A percentile compares a stretch with the other conserved stretches of the same genome.
Conservation (phyloP, 2,329 filamentous ascomycete species). For the Pyrenochaeta sp. region DNA sequence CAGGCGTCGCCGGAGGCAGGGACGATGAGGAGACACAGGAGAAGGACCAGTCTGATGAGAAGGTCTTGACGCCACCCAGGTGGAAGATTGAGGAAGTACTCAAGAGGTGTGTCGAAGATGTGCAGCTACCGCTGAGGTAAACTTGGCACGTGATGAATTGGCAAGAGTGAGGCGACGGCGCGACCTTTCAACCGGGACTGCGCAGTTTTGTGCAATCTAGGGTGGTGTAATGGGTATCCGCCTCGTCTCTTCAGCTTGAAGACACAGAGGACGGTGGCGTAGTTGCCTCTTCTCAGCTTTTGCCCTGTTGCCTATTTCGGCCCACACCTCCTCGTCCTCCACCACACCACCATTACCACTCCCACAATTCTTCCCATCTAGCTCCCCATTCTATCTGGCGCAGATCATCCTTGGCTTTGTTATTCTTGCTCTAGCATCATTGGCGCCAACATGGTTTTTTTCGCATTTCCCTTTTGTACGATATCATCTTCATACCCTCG, state of each 20-base stretch:
- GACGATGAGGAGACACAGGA: constrained; percentile 81
- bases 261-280: neutral
- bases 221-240: neutral
- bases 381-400: neutral
- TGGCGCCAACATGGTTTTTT: neutral
- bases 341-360: neutral
- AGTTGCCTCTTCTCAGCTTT: neutral
- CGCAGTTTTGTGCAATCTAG: too few species aligned
- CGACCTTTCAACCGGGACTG: too few species aligned
- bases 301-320: neutral
- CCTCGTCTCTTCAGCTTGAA: neutral
- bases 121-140: constrained; percentile 75
- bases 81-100: constrained; percentile 83
- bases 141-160: neutral
- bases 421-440: constrained; percentile 14
- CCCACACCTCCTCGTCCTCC: neutral
- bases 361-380: neutral
- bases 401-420: neutral
- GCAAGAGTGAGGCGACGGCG: neutral
- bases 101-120: constrained; percentile 75
- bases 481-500: constrained; percentile 31
- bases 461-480: constrained; percentile 12
- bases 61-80: constrained; percentile 70
- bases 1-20: constrained; percentile 88
- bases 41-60: constrained; percentile 58